Evolutionary conservation across 2,329 filamentous ascomycete genomes (phyloP), one percentile per base, ranked within the genome.

Genomic region (Ascocoryne sarcoides): DNA sequence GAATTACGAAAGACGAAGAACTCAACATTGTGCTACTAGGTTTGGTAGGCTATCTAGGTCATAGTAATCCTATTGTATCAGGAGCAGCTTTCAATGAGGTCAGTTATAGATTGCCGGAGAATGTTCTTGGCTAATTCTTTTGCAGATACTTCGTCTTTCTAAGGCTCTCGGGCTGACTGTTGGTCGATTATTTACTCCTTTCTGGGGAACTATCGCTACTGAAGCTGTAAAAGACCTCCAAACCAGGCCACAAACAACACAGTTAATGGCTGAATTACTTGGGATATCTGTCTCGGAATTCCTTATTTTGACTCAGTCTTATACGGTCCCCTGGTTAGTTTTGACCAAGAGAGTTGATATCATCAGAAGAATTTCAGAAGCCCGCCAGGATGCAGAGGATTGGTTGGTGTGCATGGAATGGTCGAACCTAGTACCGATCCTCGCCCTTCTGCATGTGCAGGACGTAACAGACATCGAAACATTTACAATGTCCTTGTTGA

Each of bases 261-360:
- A 84, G 40, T 73, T 83, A 32, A 71, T 96, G 36, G 86, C 88
- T 17, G 87, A 94, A 48, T 64, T 96, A 20, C 69, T 95, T 28
- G 79, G 81, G 37, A 81, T 87, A 55, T 82, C 76, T 29, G 73
- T 93, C 7, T 71, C 79, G 32, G 78, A 84, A 38, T 78, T 96
- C 32, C 69, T 95, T 8, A 63, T 82, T 10, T 63, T 82, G 14
- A 84, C 90, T 7, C 88, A 95, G 59, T 71, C 76, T 10, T 76
- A 92, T 52, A 89, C 89, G 5, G 62, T 98, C 7, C 92, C 93
- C 1, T 88, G 85, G 64, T 71, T 98, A 14, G 84, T 98, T 2
- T 66, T 95, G 29, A 81, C 76, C 31, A 83, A 82, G 56, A 82
- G 82, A 53, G 73, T 71, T 42, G 85, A 94, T 43, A 73, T 93